These are phyloP conservation scores for Taxillus chinensis DNA, from an alignment of 164 flowering plant genomes.

Conservation along the genomic window DNA sequence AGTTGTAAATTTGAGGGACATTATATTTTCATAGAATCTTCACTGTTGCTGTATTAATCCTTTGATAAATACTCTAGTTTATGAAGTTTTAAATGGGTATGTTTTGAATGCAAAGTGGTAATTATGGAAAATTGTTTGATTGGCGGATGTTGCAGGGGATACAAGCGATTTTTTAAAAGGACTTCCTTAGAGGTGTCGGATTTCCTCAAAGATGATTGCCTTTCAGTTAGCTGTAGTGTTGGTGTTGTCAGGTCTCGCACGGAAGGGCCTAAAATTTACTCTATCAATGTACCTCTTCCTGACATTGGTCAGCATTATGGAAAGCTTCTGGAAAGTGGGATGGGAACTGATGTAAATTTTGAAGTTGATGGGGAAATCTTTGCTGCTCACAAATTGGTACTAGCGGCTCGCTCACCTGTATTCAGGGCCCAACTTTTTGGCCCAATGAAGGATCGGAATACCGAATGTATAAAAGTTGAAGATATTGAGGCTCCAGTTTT, in stretches of 20 bases:
- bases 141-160: constrained; percentile 58
- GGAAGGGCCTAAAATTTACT: constrained; percentile 70
- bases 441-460: constrained; percentile 58
- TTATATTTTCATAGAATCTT: too few species aligned
- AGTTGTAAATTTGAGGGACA: too few species aligned
- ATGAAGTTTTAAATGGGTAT: too few species aligned
- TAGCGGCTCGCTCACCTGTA: constrained; percentile 89
- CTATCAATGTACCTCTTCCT: constrained; percentile 58
- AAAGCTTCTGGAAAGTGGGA: constrained; percentile 63
- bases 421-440: constrained; percentile 91
- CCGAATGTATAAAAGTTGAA: constrained; percentile 52
- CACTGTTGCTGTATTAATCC: too few species aligned
- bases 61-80: too few species aligned
- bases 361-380: constrained; percentile 68
- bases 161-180: constrained; percentile 76
- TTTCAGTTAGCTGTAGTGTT: constrained; percentile 62
- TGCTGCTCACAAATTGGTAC: constrained; percentile 74
- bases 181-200: constrained; percentile 67
- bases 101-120: too few species aligned
- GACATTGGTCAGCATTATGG: constrained; percentile 73
- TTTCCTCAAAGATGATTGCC: constrained; percentile 81
- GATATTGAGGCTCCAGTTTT: constrained; percentile 85
- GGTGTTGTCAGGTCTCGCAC: constrained; percentile 81
- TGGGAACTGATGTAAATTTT: constrained; percentile 62
- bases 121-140: not conserved